phyloP scores from a whole-genome alignment of 2,329 filamentous ascomycete species.

The Phaeosphaeria sp. region DNA sequence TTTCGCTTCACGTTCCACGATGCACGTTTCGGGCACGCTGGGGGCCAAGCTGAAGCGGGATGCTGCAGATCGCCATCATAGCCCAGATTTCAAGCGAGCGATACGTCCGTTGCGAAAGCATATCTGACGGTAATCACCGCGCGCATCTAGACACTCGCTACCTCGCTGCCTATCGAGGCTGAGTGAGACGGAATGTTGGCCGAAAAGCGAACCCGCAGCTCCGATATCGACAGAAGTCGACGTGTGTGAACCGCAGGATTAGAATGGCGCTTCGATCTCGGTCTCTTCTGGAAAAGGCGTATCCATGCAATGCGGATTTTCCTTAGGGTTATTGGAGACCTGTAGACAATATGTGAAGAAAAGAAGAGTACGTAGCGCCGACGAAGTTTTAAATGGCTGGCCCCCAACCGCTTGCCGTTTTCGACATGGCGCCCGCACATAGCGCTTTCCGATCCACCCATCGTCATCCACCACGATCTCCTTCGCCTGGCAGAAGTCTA shows the following conservation, averaged over 20 bases:
- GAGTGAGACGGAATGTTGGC: conserved; percentile 40
- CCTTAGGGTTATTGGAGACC: conserved; percentile 37
- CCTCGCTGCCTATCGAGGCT: neutral
- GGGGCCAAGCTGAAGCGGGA: conserved; percentile 7
- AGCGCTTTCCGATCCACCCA: neutral
- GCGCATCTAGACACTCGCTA: neutral
- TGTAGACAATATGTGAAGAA: conserved; percentile 39
- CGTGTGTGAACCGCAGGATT: conserved; percentile 48
- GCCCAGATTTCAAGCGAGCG: neutral
- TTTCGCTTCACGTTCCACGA: conserved; percentile 20
- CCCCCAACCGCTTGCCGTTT: conserved; percentile 1
- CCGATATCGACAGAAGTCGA: conserved; percentile 44
- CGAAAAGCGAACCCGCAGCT: conserved; percentile 51
- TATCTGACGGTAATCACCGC: neutral
- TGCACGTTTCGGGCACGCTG: conserved; percentile 14
- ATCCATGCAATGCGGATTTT: conserved; percentile 34
- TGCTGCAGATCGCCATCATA: conserved; percentile 12
- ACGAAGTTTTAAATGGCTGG: conserved; percentile 4
- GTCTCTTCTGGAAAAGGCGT: conserved; percentile 41
- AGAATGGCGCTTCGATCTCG: conserved; percentile 49
- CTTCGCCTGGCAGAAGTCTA: too few relatives aligned
- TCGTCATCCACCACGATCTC: neutral
- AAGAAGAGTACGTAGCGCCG: conserved; percentile 12
- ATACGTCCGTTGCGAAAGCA: neutral
- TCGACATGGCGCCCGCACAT: neutral